phyloP scores from a whole-genome alignment of 352 stramenopile genomes.

The Phytophthora hibernalis region DNA sequence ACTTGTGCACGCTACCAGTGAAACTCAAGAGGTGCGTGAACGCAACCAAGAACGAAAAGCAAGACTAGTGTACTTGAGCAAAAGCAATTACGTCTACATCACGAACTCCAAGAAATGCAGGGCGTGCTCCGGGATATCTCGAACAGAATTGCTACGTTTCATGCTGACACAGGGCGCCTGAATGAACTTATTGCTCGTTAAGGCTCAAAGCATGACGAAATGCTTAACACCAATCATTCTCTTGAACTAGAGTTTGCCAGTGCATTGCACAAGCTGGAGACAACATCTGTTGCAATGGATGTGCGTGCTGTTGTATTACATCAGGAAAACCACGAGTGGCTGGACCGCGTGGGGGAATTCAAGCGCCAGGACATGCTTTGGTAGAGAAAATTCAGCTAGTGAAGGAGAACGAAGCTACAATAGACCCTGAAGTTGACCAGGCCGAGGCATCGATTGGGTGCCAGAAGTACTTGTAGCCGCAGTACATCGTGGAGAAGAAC shows the following conservation, averaged over 20 bases:
- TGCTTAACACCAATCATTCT: constrained; percentile 90
- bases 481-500: too few species aligned
- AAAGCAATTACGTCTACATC: constrained; percentile 88
- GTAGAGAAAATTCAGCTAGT: constrained; percentile 97
- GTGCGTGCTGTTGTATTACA: constrained; percentile 75
- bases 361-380: constrained; percentile 95
- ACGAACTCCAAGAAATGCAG: constrained; percentile 80
- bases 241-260: constrained; percentile 92
- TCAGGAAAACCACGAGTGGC: constrained; percentile 84
- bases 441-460: too few species aligned
- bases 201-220: constrained; percentile 70
- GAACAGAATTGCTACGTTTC: constrained; percentile 76
- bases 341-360: constrained; percentile 91
- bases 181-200: constrained; percentile 95
- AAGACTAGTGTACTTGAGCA: constrained; percentile 91
- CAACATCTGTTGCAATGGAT: constrained; percentile 77
- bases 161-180: constrained; percentile 92
- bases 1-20: constrained; percentile 87
- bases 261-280: constrained; percentile 93
- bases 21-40: constrained; percentile 90
- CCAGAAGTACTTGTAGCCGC: too few species aligned
- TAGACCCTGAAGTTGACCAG: constrained; percentile 93
- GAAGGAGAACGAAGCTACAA: constrained; percentile 94
- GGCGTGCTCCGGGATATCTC: constrained; percentile 88
- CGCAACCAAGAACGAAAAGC: constrained; percentile 91